These are phyloP conservation scores for Cafeteria roenbergensis DNA, from an alignment of 108 stramenopile species.

Conservation along the genomic window DNA sequence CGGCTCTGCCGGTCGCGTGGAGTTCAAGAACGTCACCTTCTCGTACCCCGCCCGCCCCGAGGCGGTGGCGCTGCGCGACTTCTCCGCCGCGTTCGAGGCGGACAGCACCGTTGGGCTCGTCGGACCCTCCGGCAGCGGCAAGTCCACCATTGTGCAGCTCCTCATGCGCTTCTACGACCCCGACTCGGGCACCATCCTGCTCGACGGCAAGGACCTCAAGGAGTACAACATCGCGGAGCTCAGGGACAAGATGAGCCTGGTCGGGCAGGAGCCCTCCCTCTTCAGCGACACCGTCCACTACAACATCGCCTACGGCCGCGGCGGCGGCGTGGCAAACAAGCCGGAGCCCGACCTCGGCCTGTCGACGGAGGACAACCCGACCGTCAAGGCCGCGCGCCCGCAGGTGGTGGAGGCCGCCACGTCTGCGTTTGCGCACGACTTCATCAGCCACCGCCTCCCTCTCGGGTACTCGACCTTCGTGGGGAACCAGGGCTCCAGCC, in stretches of 20 bases:
- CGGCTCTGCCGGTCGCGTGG: not conserved
- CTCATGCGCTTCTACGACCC: slow-evolving; percentile 43
- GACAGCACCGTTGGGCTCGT: slow-evolving; percentile 53
- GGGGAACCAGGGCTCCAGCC: slow-evolving; percentile 72
- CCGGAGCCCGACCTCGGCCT: no score
- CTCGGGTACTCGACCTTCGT: slow-evolving; percentile 67
- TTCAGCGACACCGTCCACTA: slow-evolving; percentile 30
- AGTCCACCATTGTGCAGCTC: slow-evolving; percentile 35
- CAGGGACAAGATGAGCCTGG: slow-evolving; percentile 28
- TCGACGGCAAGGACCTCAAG: slow-evolving; percentile 35
- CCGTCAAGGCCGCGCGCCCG: no score
- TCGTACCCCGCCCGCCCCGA: slow-evolving; percentile 28
- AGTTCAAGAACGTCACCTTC: not conserved
- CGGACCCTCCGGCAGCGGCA: slow-evolving; percentile 52
- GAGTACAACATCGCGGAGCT: slow-evolving; percentile 24
- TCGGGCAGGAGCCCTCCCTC: slow-evolving; percentile 36
- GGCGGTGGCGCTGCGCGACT: slow-evolving; percentile 25
- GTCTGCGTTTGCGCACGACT: slow-evolving; percentile 58
- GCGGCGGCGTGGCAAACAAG: slow-evolving; percentile 15
- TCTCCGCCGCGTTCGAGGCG: slow-evolving; percentile 35
- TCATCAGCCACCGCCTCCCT: no score
- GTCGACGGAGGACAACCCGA: no score
- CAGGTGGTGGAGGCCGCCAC: slow-evolving; percentile 48
- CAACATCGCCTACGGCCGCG: slow-evolving; percentile 28
- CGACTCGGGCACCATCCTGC: slow-evolving; percentile 26